These are phyloP conservation scores for Pleurotus pulmonarius DNA, from an alignment of 768 basidiomycete genomes.

Conservation along the genomic window DNA sequence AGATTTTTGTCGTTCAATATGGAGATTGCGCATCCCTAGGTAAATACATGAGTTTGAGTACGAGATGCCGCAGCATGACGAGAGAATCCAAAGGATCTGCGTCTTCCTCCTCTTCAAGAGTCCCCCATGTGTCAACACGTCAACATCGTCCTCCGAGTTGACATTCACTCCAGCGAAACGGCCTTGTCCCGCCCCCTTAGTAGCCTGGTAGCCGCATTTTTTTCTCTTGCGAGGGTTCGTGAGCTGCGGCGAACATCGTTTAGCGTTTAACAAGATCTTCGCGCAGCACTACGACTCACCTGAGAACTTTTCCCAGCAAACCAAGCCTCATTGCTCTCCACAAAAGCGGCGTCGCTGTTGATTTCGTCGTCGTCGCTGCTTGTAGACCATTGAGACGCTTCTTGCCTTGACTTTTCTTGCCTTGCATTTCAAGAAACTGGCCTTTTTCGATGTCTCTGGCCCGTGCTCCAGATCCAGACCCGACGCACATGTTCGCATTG, in stretches of 20 bases:
- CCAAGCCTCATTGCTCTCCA: slow-evolving; percentile 76
- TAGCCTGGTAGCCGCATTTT: slow-evolving; percentile 11
- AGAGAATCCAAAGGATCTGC: slow-evolving; percentile 45
- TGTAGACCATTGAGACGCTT: no score
- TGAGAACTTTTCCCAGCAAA: slow-evolving; percentile 52
- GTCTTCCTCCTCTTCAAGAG: slow-evolving; percentile 27
- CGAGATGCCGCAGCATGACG: slow-evolving; percentile 24
- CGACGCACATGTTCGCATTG: no score
- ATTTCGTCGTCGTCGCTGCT: slow-evolving; percentile 88
- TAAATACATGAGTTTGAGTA: no score
- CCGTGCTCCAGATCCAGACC: no score
- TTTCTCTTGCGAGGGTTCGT: no score
- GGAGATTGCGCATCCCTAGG: no score
- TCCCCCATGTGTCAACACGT: no score
- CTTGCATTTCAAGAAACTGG: no score
- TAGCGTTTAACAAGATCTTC: slow-evolving; percentile 9
- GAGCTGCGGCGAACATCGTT: slow-evolving; percentile 16
- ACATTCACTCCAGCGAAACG: slow-evolving; percentile 59
- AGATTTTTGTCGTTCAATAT: no score
- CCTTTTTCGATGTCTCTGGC: no score
- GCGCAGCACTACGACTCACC: slow-evolving; percentile 29
- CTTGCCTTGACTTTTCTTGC: no score
- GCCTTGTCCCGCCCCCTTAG: slow-evolving; percentile 26
- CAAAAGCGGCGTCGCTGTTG: slow-evolving; percentile 80
- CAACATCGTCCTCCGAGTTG: background rate